Conservation (phyloP, 176 grass and related monocot genomes). For the Oryza coarctata region DNA sequence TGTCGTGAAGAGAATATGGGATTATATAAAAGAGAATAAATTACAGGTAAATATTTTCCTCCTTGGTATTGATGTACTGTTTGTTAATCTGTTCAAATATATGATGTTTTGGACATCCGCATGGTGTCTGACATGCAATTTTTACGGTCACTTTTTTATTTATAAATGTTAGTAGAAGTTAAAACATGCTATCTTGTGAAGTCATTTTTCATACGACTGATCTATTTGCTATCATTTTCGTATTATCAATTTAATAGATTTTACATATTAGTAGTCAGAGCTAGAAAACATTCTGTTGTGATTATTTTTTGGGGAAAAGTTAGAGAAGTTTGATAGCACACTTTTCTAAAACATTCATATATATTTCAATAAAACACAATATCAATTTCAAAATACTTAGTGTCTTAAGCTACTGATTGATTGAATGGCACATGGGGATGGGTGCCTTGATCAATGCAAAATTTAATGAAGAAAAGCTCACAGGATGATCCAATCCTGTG, state of each 20-base stretch:
- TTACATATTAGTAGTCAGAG: no score
- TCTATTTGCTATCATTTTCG: background rate
- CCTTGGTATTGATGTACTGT: conserved; percentile 19
- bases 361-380: background rate
- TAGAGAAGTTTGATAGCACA: no score
- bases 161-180: background rate
- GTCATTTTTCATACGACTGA: no score
- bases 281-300: no score
- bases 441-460: background rate
- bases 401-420: conserved; percentile 11
- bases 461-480: background rate
- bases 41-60: conserved; percentile 66
- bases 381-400: conserved; percentile 12
- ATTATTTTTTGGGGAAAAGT: no score
- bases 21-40: conserved; percentile 90
- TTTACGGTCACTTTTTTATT: background rate
- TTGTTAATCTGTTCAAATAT: background rate
- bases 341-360: no score
- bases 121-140: background rate
- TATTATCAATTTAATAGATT: background rate
- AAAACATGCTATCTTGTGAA: background rate
- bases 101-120: background rate
- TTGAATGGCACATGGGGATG: background rate
- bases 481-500: background rate
- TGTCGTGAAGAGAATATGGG: conserved; percentile 91